phyloP scores from a whole-genome alignment of 768 basidiomycete genomes.

The Calocybe gangraenosa region DNA sequence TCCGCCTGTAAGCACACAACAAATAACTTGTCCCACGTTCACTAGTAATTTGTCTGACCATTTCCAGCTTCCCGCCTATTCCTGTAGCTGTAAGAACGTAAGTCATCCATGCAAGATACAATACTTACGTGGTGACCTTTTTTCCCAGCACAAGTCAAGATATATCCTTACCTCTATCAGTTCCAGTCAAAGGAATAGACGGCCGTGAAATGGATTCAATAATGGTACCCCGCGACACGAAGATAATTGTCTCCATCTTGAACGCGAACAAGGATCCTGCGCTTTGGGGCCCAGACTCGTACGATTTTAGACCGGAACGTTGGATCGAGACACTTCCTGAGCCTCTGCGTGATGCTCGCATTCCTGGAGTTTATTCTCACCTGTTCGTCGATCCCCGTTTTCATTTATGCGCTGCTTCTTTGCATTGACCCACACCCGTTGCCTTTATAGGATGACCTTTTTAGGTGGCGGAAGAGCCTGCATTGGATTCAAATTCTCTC shows the following conservation, averaged over 20 bases:
- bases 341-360: conserved; percentile 15
- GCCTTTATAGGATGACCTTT: conserved; percentile 31
- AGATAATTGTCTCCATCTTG: conserved; percentile 28
- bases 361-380: conserved; percentile 23
- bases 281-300: conserved; percentile 38
- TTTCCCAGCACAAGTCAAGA: conserved; percentile 18
- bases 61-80: background rate
- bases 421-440: background rate
- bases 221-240: conserved; percentile 24
- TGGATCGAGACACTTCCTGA: conserved; percentile 31
- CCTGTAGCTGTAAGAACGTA: background rate
- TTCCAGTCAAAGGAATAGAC: conserved; percentile 22
- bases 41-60: no score
- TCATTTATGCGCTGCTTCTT: background rate
- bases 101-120: background rate
- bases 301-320: conserved; percentile 36
- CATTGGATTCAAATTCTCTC: conserved; percentile 42
- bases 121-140: background rate
- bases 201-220: conserved; percentile 24
- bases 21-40: no score
- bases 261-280: conserved; percentile 29
- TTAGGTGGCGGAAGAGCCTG: conserved; percentile 28
- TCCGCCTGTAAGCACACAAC: conserved; percentile 30
- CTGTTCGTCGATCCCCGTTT: conserved; percentile 11
- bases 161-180: conserved; percentile 26